Conservation (phyloP, 345 rosid genomes). For the Rhodamnia argentea region DNA sequence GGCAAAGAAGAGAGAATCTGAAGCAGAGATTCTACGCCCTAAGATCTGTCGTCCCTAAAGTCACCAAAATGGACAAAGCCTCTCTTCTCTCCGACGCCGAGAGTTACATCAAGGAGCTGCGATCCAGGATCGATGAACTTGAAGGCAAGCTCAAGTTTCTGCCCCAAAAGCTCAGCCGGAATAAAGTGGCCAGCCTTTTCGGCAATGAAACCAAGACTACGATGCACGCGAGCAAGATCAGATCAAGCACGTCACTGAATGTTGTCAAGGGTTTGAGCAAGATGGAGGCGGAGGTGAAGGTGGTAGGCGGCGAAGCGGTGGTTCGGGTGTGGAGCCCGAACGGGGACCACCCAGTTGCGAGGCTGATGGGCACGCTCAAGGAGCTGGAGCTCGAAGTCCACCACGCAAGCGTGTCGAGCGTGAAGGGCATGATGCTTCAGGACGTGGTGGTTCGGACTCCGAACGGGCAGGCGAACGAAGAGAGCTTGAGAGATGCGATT, state of each 20-base stretch:
- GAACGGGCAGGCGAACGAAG: conserved; percentile 9
- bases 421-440: conserved; percentile 27
- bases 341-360: conserved; percentile 32
- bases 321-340: conserved; percentile 30
- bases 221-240: background rate
- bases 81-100: conserved; percentile 69
- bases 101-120: conserved; percentile 61
- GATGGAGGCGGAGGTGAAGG: conserved; percentile 40
- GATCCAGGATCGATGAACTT: conserved; percentile 31
- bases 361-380: conserved; percentile 33
- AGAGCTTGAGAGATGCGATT: conserved; percentile 2
- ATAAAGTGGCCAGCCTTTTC: background rate
- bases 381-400: conserved; percentile 30
- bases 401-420: conserved; percentile 37
- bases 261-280: background rate
- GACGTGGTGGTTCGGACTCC: conserved; percentile 35
- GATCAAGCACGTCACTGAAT: background rate
- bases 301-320: conserved; percentile 42
- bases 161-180: background rate
- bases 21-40: conserved; percentile 73
- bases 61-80: conserved; percentile 89
- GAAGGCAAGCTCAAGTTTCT: conserved; percentile 21
- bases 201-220: background rate
- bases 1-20: conserved; percentile 75
- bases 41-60: conserved; percentile 81